Percentiles rank a stretch among this genome's conserved stretches.
Conservation (phyloP, 257 asterid species). For the Solanum rostratum region DNA sequence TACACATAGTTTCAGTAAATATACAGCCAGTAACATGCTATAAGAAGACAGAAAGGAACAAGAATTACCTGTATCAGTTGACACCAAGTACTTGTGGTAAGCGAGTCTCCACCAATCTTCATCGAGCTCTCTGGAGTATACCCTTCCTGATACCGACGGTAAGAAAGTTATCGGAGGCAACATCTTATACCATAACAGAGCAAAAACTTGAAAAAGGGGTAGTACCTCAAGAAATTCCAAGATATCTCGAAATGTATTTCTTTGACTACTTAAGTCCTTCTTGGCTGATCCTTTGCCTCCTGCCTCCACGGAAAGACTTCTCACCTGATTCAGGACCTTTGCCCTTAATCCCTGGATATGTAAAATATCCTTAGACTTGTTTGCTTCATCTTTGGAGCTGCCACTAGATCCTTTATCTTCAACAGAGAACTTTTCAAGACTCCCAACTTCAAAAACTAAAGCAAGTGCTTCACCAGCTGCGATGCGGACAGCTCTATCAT, state of each 20-base stretch:
- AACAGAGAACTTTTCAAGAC: conserved; percentile 63
- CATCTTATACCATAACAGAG: background rate
- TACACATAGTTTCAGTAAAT: background rate
- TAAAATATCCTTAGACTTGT: conserved; percentile 34
- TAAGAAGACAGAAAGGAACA: background rate
- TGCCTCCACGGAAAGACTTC: conserved; percentile 69
- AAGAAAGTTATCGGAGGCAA: background rate
- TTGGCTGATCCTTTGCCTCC: conserved; percentile 85
- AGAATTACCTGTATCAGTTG: conserved; percentile 54
- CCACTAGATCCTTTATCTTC: conserved; percentile 46
- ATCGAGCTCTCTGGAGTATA: conserved; percentile 48
- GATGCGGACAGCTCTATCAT: conserved; percentile 71
- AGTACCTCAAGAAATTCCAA: conserved; percentile 78
- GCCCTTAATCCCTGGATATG: conserved; percentile 54
- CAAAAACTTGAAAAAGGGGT: background rate
- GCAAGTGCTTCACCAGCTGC: conserved; percentile 97
- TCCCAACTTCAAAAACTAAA: conserved; percentile 64
- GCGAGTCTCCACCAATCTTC: conserved; percentile 71
- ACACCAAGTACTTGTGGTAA: conserved; percentile 62
- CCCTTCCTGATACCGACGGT: conserved; percentile 40
- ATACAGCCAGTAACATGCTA: background rate
- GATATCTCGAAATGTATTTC: conserved; percentile 72
- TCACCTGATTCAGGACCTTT: conserved; percentile 67
- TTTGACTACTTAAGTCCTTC: conserved; percentile 86
- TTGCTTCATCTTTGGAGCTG: conserved; percentile 29